Conservation (phyloP, 148 eudicot species). For the Rhododendron ovatum region DNA sequence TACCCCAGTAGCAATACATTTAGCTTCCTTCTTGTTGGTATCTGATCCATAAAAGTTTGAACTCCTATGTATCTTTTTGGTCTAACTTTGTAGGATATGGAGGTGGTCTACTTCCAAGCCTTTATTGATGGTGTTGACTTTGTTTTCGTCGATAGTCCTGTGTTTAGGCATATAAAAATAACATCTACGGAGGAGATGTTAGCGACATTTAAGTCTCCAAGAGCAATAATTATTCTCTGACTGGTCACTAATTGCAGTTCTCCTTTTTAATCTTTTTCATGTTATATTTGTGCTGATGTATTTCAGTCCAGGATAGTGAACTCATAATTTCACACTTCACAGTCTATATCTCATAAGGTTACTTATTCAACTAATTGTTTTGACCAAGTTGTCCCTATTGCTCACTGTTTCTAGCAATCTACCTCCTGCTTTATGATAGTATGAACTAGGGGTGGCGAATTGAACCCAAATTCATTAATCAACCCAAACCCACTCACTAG, state of each 20-base stretch:
- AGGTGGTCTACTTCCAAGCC: conserved; percentile 76
- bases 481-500: too few relatives aligned
- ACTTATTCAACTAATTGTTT: neutral
- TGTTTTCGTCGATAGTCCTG: conserved; percentile 71
- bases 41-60: neutral
- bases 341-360: neutral
- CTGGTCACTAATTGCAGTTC: neutral
- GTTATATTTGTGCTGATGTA: neutral
- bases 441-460: too few relatives aligned
- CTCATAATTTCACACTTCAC: neutral
- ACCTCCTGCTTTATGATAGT: neutral
- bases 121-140: conserved; percentile 92
- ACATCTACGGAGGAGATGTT: conserved; percentile 63
- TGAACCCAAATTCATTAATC: too few relatives aligned
- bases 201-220: neutral
- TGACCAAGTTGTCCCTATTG: neutral
- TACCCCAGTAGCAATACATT: neutral
- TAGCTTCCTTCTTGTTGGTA: neutral
- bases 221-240: neutral
- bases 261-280: neutral
- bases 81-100: conserved; percentile 63
- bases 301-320: neutral
- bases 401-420: neutral
- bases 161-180: conserved; percentile 51
- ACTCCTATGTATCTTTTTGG: neutral